Base-by-base conservation (phyloP, 495 filamentous ascomycete species). In the Parathielavia appendiculata region DNA sequence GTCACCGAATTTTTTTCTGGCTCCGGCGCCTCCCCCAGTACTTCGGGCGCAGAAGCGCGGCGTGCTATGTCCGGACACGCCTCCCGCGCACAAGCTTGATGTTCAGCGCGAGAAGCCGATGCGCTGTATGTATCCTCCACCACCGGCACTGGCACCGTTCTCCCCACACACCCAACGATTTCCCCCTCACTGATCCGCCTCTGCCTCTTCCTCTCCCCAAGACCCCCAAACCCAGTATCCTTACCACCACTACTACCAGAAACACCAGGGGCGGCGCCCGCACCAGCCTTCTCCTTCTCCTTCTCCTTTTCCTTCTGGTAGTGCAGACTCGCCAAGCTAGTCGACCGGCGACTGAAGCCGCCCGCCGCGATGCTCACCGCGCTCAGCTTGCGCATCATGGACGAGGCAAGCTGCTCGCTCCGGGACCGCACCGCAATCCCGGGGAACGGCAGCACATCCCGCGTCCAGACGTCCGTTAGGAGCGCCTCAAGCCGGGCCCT, bases 311-410 rank as follows among this genome's bases (percentile, higher is more conserved):
- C 26, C 46, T 34, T 34, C 14, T 30, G 45, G 4, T 49, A 12
- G 13, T 66, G 62, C 44, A 69, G 26, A 30, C 69, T 69, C 9
- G 66, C 65, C 10, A 65, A 26, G 26, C 71, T 73, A 23, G 60
- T 58, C 23, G 84, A 85, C 56, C 85, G 76, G 63, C 81, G 86
- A 43, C 78, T 79, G 66, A 89, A 85, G 60, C 78, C 81, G 64
- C 75, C 80, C 10, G 26, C 26, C 26, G 83, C 73, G 60, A 88
- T 85, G 69, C 82, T 86, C 50, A 85, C 86, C 50, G 84, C 84
- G 66, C 88, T 93, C 20, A 95, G 77, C 66, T 89, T 91, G 43
- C 90, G 82, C 79, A 93, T 93, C 65, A 95, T 81, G 1, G 87
- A 87, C 47, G 84, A 87, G 2, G 87, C 86, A 5, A 81, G 73